Evolutionary conservation across 176 grass and related monocot genomes (phyloP).

Genomic region (Oryza punctata): DNA sequence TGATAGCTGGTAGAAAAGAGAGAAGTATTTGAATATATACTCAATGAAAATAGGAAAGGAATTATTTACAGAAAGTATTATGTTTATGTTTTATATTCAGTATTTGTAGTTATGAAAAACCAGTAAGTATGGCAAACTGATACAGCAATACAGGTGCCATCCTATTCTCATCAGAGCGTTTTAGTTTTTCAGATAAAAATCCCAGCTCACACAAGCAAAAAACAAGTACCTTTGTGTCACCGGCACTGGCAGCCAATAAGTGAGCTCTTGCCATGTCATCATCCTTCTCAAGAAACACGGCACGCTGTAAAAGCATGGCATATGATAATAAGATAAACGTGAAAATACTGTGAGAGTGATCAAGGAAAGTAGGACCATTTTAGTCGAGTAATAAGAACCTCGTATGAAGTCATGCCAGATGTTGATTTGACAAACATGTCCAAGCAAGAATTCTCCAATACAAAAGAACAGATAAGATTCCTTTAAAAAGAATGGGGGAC

Average conservation of each 20-base stretch:
- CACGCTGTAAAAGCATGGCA: constrained; percentile 56
- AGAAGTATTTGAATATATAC: not conserved
- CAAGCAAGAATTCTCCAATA: constrained; percentile 67
- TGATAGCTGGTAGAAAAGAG: not conserved
- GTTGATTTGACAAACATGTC: constrained; percentile 79
- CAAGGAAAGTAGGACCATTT: not conserved
- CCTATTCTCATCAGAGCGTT: not conserved
- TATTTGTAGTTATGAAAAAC: not conserved
- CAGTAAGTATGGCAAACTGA: too few species aligned
- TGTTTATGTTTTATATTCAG: not conserved
- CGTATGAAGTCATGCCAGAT: constrained; percentile 54
- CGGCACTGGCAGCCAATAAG: constrained; percentile 66
- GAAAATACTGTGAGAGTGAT: not conserved
- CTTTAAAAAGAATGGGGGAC: not conserved
- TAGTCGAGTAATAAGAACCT: constrained; percentile 48
- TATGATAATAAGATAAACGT: not conserved
- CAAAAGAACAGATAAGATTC: constrained; percentile 2
- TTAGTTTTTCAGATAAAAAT: not conserved
- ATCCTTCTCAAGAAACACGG: constrained; percentile 68
- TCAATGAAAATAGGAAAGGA: not conserved
- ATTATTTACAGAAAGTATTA: not conserved
- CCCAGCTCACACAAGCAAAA: not conserved
- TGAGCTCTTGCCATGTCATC: constrained; percentile 81
- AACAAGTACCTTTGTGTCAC: constrained; percentile 67
- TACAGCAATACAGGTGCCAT: not conserved